phyloP scores from a whole-genome alignment of 169 alveolate species.

The Sarcocystis neurona region DNA sequence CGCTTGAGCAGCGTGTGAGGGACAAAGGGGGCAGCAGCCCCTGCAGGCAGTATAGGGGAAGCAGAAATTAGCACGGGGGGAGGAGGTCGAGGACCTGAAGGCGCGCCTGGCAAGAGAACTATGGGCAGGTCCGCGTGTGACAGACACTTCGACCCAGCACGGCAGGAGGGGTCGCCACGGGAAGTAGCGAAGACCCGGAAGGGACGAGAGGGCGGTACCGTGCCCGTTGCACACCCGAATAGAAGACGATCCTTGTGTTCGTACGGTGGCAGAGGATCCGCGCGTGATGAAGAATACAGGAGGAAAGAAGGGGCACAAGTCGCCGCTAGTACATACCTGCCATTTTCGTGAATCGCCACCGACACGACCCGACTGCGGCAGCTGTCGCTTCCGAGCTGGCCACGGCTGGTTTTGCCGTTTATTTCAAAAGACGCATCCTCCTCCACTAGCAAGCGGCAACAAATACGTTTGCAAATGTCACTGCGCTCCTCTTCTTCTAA shows the following conservation, averaged over 20 bases:
- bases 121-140: neutral
- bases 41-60: slow-evolving; percentile 7
- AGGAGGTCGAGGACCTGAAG: slow-evolving; percentile 6
- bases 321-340: neutral
- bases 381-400: neutral
- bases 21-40: neutral
- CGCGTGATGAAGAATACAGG: neutral
- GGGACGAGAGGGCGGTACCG: neutral
- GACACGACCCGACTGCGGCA: slow-evolving; percentile 11
- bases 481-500: too few species aligned
- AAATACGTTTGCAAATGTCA: too few species aligned
- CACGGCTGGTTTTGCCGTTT: too few species aligned
- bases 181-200: too few species aligned
- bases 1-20: neutral
- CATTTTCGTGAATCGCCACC: slow-evolving; percentile 27
- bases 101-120: neutral
- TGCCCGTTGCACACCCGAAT: neutral
- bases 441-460: too few species aligned
- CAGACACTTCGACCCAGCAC: neutral
- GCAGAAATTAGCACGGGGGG: slow-evolving; percentile 14
- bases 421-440: neutral
- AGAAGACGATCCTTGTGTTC: neutral
- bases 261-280: slow-evolving; percentile 22
- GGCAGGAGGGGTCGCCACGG: neutral
- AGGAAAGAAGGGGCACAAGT: slow-evolving; percentile 19